phyloP scores from a whole-genome alignment of 202 grass and related monocot genomes.

The Zizania palustris region DNA sequence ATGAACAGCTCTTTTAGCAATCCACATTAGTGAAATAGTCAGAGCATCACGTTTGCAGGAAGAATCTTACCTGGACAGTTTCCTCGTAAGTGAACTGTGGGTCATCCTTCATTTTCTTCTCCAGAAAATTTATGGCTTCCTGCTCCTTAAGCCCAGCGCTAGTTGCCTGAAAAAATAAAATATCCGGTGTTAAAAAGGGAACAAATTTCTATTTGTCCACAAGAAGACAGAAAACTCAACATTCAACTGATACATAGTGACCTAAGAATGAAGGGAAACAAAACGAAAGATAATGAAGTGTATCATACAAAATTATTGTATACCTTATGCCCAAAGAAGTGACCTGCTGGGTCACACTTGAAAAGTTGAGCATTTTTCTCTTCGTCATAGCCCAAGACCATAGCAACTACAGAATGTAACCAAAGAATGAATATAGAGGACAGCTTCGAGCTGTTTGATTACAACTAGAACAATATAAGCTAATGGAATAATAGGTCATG shows the following conservation, averaged over 20 bases:
- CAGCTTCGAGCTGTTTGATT: background rate
- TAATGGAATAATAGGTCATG: constrained; percentile 29
- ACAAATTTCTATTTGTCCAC: background rate
- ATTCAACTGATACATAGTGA: constrained; percentile 10
- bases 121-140: constrained; percentile 99
- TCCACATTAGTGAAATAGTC: no score
- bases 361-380: constrained; percentile 96
- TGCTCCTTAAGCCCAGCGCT: constrained; percentile 97
- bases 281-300: background rate
- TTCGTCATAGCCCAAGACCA: constrained; percentile 90
- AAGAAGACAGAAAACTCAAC: background rate
- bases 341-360: constrained; percentile 94
- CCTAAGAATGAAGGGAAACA: background rate
- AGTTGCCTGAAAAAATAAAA: constrained; percentile 66
- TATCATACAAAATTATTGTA: background rate
- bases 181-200: constrained; percentile 5
- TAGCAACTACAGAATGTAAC: constrained; percentile 63
- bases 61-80: constrained; percentile 78
- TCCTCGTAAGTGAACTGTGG: constrained; percentile 86
- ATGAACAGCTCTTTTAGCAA: background rate
- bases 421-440: constrained; percentile 32
- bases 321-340: constrained; percentile 98
- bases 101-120: constrained; percentile 99
- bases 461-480: background rate
- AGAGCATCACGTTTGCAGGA: no score